Percentiles rank a stretch among this genome's conserved stretches.
Conservation (phyloP, 2,329 filamentous ascomycete genomes). For the Colletotrichum abscissum region DNA sequence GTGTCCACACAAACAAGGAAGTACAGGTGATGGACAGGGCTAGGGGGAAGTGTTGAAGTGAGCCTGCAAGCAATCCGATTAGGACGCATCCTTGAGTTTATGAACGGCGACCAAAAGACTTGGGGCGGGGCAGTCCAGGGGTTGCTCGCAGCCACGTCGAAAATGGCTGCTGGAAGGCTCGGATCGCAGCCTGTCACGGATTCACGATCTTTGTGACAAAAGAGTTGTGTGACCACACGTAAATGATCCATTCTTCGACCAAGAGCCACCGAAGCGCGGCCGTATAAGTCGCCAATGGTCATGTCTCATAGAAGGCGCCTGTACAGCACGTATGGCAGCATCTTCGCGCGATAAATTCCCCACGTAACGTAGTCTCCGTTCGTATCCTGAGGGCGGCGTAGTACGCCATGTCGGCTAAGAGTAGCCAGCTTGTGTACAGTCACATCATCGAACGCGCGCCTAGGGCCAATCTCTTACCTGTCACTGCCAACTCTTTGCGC, state of each 20-base stretch:
- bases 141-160: background rate
- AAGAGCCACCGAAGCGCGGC: background rate
- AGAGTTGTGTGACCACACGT: background rate
- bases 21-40: background rate
- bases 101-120: background rate
- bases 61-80: background rate
- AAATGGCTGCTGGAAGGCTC: background rate
- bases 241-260: background rate
- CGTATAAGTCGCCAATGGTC: constrained; percentile 1
- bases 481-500: background rate
- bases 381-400: background rate
- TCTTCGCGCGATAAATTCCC: background rate
- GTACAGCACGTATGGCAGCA: background rate
- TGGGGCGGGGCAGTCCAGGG: background rate
- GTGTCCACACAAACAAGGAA: background rate
- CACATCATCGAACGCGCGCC: background rate
- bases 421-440: background rate
- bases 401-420: background rate
- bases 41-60: background rate
- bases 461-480: background rate
- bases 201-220: background rate
- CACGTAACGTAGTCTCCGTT: background rate
- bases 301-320: background rate
- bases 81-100: background rate
- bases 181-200: background rate